A percentile compares a stretch with the other conserved stretches of the same genome.
Conservation (phyloP, 768 basidiomycete species). For the Tylopilus plumbeoviolaceoides region DNA sequence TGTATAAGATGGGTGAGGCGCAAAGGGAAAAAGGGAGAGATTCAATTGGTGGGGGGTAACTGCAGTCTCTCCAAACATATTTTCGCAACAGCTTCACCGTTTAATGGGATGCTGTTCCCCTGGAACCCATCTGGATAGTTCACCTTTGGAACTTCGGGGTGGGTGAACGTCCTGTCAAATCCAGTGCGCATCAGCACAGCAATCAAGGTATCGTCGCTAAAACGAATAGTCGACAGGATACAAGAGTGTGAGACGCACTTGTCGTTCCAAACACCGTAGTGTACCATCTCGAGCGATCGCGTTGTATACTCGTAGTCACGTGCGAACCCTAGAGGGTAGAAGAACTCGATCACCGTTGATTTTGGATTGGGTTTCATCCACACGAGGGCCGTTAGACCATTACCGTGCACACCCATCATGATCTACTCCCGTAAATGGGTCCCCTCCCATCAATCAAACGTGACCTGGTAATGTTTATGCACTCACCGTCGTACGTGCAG, state of each 20-base stretch:
- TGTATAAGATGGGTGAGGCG: too few relatives aligned
- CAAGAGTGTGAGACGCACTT: conserved; percentile 37
- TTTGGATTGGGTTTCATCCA: conserved; percentile 89
- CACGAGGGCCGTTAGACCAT: conserved; percentile 80
- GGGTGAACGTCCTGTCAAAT: conserved; percentile 60
- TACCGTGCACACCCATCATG: conserved; percentile 93
- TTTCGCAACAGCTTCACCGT: conserved; percentile 63
- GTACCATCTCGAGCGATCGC: conserved; percentile 76
- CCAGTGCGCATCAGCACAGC: not conserved
- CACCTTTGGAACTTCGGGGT: conserved; percentile 63
- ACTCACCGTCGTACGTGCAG: conserved; percentile 81
- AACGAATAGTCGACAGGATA: not conserved
- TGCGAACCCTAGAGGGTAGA: conserved; percentile 80
- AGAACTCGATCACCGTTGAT: conserved; percentile 91
- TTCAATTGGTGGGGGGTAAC: conserved; percentile 3
- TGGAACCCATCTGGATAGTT: conserved; percentile 87
- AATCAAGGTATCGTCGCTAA: not conserved
- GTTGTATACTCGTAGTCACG: conserved; percentile 81
- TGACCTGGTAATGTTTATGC: not conserved
- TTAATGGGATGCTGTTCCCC: conserved; percentile 80
- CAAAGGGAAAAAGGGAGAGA: too few relatives aligned
- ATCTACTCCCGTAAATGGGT: conserved; percentile 47
- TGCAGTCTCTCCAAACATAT: conserved; percentile 53
- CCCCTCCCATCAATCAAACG: not conserved
- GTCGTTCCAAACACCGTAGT: conserved; percentile 83